phyloP scores from a whole-genome alignment of 176 grass and related monocot species.

The Carex cristatella region DNA sequence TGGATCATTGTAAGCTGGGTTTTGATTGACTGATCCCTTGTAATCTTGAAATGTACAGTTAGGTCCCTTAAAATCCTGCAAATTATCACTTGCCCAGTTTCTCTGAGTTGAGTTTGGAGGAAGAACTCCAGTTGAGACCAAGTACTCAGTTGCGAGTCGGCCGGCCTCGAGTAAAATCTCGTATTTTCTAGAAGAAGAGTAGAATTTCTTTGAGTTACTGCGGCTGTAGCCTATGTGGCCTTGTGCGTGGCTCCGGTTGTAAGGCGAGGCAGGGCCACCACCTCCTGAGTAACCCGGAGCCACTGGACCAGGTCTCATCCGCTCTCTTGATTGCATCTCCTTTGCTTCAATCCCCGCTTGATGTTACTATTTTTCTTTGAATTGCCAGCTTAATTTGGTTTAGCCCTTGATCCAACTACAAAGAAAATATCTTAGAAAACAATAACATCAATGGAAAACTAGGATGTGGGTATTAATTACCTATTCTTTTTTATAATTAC shows the following conservation, averaged over 20 bases:
- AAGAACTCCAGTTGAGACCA: constrained; percentile 72
- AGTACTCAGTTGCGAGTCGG: constrained; percentile 84
- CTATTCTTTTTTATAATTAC: neutral
- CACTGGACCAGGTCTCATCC: constrained; percentile 14
- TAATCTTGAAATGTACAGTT: constrained; percentile 19
- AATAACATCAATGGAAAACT: neutral
- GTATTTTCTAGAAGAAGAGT: constrained; percentile 41
- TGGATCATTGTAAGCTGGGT: constrained; percentile 8
- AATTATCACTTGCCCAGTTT: constrained; percentile 18
- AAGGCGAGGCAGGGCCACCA: constrained; percentile 9
- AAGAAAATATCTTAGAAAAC: neutral
- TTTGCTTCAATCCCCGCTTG: neutral
- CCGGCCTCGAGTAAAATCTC: constrained; percentile 88
- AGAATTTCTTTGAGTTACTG: constrained; percentile 18
- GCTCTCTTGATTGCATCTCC: constrained; percentile 27
- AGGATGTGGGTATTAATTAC: neutral
- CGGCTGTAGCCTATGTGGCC: constrained; percentile 25
- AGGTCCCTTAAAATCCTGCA: constrained; percentile 33
- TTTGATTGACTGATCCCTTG: constrained; percentile 18
- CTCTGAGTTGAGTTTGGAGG: constrained; percentile 42
- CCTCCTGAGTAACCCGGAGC: constrained; percentile 2
- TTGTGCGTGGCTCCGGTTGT: constrained; percentile 20
- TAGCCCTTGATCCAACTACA: constrained; percentile 1
- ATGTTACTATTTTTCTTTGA: neutral
- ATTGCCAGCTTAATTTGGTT: constrained; percentile 9